phyloP scores from a whole-genome alignment of 208 protist species.

The Trichomonas tenax region DNA sequence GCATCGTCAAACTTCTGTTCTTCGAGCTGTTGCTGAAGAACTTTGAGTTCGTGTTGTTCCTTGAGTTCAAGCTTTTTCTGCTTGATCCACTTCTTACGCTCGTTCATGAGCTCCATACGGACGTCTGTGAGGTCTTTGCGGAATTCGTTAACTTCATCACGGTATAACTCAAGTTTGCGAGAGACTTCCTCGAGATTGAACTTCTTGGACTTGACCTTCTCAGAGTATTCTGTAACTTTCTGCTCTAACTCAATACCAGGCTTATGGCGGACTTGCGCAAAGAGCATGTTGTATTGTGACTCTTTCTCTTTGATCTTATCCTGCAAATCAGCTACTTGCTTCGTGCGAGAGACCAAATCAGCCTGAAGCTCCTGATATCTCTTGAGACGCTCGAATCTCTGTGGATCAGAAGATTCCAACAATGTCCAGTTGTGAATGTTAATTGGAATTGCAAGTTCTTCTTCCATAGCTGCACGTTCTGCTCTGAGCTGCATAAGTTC shows the following conservation, averaged over 20 bases:
- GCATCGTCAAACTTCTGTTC: not conserved
- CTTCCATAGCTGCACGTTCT: constrained; percentile 10
- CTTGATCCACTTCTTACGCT: not conserved
- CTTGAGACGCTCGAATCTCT: not conserved
- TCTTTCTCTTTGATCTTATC: not conserved
- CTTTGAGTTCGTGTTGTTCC: not conserved
- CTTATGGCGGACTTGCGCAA: not conserved
- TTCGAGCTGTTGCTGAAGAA: not conserved
- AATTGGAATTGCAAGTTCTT: not conserved
- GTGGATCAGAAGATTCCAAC: not conserved
- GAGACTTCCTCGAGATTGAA: not conserved
- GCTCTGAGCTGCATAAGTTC: not conserved
- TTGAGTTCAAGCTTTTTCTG: not conserved
- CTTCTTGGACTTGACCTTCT: not conserved
- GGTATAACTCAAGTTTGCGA: not conserved
- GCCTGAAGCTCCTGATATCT: not conserved
- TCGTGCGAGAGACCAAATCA: not conserved
- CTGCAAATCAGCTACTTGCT: not conserved
- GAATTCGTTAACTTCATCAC: not conserved
- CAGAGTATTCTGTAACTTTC: not conserved
- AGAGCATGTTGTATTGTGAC: not conserved
- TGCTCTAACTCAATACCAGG: not conserved
- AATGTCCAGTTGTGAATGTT: not conserved
- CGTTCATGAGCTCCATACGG: not conserved
- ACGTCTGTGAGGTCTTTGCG: not conserved